Base-by-base conservation (phyloP, 2,329 filamentous ascomycete species). In the Capronia coronata region DNA sequence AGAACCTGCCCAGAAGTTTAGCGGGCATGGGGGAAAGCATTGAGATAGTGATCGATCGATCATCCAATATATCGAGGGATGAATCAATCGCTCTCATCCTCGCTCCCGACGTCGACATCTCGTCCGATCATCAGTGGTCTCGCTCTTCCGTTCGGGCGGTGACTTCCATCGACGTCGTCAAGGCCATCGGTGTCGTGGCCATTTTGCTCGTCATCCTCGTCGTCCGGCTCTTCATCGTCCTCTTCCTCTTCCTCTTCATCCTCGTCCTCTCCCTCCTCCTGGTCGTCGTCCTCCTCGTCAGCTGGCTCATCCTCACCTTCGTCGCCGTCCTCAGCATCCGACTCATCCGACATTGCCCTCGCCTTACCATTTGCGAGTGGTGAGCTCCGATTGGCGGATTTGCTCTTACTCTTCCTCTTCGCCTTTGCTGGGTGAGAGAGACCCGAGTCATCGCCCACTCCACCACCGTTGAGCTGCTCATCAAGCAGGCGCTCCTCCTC, bases 271-370 rank as follows among this genome's bases (percentile, higher is more conserved):
- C 61, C 60, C 1, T 60, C 62, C 3, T 64, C 60, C 1, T 61
- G 58, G 1, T 62, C 60, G 1, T 61, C 60, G 0, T 63, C 60
- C 4, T 56, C 60, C 3, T 63, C 60, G 2, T 61, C 57, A 10
- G 58, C 57, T 8, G 50, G 47, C 5, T 53, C 48, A 2, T 62
- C 61, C 8, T 59, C 59, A 7, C 62, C 64, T 3, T 57, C 59
- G 8, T 58, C 60, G 1, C 55, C 59, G 11, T 54, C 58, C 29
- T 61, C 57, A 9, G 57, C 57, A 8, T 52, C 49, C 4, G 52
- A 43, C 2, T 49, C 60, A 8, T 57, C 58, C 1, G 55, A 58
- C 10, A 52, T 55, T 38, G 43, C 43, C 50, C 52, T 58, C 44
- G 53, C 53, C 3, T 57, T 52, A 46, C 63, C 61, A 22, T 18